Evolutionary conservation across 1,284 basidiomycete species (phyloP).

Genomic region (Tilletia caries): DNA sequence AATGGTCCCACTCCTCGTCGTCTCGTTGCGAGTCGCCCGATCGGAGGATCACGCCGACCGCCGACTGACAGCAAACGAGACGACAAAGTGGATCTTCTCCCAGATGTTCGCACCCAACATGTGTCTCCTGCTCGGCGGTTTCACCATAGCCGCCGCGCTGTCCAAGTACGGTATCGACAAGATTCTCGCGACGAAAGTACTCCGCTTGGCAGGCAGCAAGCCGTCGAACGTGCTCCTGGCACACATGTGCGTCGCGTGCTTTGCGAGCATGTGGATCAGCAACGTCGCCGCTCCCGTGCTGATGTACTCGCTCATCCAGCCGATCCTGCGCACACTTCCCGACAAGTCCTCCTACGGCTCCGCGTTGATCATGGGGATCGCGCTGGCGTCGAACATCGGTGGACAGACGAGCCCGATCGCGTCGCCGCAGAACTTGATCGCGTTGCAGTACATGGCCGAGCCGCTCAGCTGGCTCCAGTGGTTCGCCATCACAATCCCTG

Average conservation of each 20-base stretch:
- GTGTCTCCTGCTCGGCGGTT: constrained; percentile 75
- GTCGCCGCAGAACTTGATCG: constrained; percentile 95
- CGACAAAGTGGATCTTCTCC: constrained; percentile 72
- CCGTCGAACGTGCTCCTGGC: constrained; percentile 84
- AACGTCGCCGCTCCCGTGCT: constrained; percentile 97
- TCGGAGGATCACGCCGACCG: constrained; percentile 62
- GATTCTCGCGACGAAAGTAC: constrained; percentile 78
- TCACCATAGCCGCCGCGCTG: constrained; percentile 93
- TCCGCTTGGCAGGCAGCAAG: constrained; percentile 81
- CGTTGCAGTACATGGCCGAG: constrained; percentile 80
- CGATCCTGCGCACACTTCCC: constrained; percentile 86
- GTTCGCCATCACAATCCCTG: constrained; percentile 91
- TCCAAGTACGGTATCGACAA: constrained; percentile 98
- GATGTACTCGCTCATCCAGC: constrained; percentile 96
- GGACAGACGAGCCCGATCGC: constrained; percentile 87
- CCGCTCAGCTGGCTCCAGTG: constrained; percentile 84
- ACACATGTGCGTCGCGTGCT: constrained; percentile 95
- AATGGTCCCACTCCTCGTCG: constrained; percentile 81
- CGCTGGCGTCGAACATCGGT: constrained; percentile 96
- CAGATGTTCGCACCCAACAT: constrained; percentile 78
- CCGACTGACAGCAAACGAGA: constrained; percentile 66
- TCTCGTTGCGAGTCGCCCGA: constrained; percentile 78
- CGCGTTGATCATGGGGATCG: constrained; percentile 90
- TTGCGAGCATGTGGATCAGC: constrained; percentile 99
- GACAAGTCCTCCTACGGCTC: constrained; percentile 81